These are phyloP conservation scores for Nothopassalora personata DNA, from an alignment of 2,329 filamentous ascomycete species.

Conservation along the genomic window DNA sequence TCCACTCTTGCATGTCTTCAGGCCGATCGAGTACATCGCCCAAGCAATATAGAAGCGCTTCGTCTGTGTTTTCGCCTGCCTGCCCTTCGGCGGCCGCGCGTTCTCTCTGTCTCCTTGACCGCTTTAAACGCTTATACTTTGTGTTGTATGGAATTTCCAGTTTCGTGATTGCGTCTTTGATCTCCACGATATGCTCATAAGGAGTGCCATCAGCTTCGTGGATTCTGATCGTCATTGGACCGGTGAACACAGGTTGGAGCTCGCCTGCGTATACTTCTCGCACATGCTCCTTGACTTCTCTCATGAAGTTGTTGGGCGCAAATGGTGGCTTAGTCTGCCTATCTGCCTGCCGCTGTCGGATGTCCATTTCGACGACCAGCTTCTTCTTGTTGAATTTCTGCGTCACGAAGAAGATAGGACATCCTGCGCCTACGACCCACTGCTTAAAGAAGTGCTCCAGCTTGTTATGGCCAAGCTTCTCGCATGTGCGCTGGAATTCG, in stretches of 20 bases:
- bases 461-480: conserved; percentile 81
- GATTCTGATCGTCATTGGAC: conserved; percentile 95
- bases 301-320: conserved; percentile 70
- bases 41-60: conserved; percentile 81
- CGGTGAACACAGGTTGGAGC: conserved; percentile 67
- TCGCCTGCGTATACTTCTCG: conserved; percentile 62
- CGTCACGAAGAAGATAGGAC: conserved; percentile 77
- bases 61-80: conserved; percentile 53
- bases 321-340: conserved; percentile 55
- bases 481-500: conserved; percentile 75
- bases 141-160: conserved; percentile 98
- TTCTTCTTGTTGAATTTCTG: conserved; percentile 98
- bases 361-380: conserved; percentile 84
- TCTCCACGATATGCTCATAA: conserved; percentile 96
- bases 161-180: conserved; percentile 76
- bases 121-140: conserved; percentile 95
- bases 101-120: conserved; percentile 77
- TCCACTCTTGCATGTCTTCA: conserved; percentile 79
- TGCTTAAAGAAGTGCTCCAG: conserved; percentile 90
- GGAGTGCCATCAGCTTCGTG: conserved; percentile 97
- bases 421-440: conserved; percentile 85
- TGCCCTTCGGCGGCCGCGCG: conserved; percentile 63
- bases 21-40: conserved; percentile 82
- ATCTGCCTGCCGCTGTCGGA: conserved; percentile 66
- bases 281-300: conserved; percentile 76